A percentile compares a stretch with the other conserved stretches of the same genome.
Evolutionary conservation across 2,329 filamentous ascomycete genomes (phyloP).

Genomic region (Sporothrix schenckii): DNA sequence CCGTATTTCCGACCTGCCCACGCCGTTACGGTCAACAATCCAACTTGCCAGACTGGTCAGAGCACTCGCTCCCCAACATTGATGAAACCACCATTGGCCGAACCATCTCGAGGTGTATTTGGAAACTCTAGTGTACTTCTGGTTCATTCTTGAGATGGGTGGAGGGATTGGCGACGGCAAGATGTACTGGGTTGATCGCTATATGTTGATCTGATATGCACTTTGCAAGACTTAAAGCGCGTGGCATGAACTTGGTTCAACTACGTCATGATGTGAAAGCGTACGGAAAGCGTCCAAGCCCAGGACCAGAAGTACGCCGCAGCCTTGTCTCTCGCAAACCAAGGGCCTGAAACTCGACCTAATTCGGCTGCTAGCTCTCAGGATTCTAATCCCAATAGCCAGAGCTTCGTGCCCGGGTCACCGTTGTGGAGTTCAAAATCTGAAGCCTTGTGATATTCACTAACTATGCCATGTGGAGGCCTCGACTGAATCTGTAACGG

Average conservation of each 20-base stretch:
- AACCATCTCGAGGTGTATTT: no score
- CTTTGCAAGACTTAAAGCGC: no score
- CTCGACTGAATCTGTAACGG: not conserved
- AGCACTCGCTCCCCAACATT: no score
- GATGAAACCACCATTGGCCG: no score
- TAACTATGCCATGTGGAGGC: not conserved
- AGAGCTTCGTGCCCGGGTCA: not conserved
- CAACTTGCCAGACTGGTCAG: no score
- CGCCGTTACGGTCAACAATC: not conserved
- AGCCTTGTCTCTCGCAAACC: not conserved
- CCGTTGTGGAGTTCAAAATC: not conserved
- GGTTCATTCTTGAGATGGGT: no score
- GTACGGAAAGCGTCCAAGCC: not conserved
- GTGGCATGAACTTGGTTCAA: not conserved
- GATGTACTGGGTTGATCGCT: not conserved
- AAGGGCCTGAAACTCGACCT: not conserved
- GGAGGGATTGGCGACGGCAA: no score
- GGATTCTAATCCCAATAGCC: no score
- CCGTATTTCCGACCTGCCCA: not conserved
- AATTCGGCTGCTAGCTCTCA: not conserved
- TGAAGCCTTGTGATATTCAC: slow-evolving; percentile 12
- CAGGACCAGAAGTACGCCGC: slow-evolving; percentile 14
- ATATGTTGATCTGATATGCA: not conserved
- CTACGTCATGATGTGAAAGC: slow-evolving; percentile 26
- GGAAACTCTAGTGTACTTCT: no score